A percentile compares a stretch with the other conserved stretches of the same genome.
Conservation (phyloP, 257 asterid species). For the Mitragyna speciosa region DNA sequence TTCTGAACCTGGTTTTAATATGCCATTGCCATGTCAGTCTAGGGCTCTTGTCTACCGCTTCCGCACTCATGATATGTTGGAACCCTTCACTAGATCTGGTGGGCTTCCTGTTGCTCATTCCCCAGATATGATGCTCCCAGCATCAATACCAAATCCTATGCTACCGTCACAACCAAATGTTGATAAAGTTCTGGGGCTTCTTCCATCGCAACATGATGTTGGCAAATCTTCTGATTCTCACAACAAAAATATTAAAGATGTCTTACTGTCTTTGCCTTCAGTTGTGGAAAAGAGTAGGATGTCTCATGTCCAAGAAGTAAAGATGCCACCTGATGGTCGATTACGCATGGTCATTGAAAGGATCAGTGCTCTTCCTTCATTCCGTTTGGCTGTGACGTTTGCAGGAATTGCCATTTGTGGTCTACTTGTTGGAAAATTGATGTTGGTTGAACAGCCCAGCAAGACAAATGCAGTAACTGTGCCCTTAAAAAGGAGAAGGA, state of each 20-base stretch:
- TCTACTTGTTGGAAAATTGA: slow-evolving; percentile 25
- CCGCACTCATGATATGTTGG: slow-evolving; percentile 49
- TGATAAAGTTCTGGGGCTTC: slow-evolving; percentile 47
- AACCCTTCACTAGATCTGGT: slow-evolving; percentile 38
- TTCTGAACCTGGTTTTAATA: slow-evolving; percentile 53
- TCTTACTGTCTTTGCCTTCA: slow-evolving; percentile 30
- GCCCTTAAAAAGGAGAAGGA: slow-evolving; percentile 61
- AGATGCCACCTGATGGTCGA: slow-evolving; percentile 23
- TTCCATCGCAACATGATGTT: slow-evolving; percentile 32
- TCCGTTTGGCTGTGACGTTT: slow-evolving; percentile 33
- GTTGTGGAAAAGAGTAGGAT: slow-evolving; percentile 12
- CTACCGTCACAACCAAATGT: slow-evolving; percentile 67
- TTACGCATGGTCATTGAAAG: slow-evolving; percentile 15
- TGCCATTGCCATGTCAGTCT: slow-evolving; percentile 93
- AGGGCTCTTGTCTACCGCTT: slow-evolving; percentile 69
- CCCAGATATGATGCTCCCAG: slow-evolving; percentile 55
- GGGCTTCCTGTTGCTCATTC: slow-evolving; percentile 43
- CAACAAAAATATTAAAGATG: slow-evolving; percentile 16
- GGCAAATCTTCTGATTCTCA: slow-evolving; percentile 26
- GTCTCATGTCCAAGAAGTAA: slow-evolving; percentile 22
- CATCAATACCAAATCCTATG: slow-evolving; percentile 34
- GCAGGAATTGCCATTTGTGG: slow-evolving; percentile 20
- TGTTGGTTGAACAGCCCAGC: slow-evolving; percentile 29
- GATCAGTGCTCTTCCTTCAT: slow-evolving; percentile 22
- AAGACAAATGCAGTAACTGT: slow-evolving; percentile 25